A percentile compares a stretch with the other conserved stretches of the same genome.
Evolutionary conservation across 2,329 filamentous ascomycete genomes (phyloP).

Genomic region (Zelopaecilomyces penicillatus): DNA sequence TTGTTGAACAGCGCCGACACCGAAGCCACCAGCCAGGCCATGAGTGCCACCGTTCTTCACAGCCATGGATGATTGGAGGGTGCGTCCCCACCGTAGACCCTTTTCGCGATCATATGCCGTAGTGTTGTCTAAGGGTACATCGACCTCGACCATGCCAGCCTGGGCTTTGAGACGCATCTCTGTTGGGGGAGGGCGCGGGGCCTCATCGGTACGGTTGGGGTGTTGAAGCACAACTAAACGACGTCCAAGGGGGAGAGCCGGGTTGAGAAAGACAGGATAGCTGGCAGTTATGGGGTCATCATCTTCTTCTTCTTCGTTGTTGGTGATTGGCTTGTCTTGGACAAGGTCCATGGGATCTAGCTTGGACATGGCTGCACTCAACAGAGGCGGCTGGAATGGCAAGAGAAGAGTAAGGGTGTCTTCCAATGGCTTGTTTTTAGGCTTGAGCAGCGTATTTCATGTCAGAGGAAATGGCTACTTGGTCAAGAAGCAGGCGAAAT

Average conservation of each 20-base stretch:
- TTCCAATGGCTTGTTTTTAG: too few relatives aligned
- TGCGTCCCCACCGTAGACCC: constrained; percentile 74
- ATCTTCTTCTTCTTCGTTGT: constrained; percentile 27
- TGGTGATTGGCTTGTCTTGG: constrained; percentile 3
- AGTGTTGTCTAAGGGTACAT: constrained; percentile 70
- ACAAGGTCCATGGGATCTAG: constrained; percentile 17
- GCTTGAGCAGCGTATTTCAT: too few relatives aligned
- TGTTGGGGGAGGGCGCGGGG: constrained; percentile 44
- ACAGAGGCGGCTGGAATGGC: too few relatives aligned
- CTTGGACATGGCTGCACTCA: constrained; percentile 4
- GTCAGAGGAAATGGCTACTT: too few relatives aligned
- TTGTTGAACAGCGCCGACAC: constrained; percentile 44
- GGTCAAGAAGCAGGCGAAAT: too few relatives aligned
- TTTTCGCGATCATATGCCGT: constrained; percentile 75
- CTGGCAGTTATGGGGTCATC: constrained; percentile 62
- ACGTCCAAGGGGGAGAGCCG: constrained; percentile 51
- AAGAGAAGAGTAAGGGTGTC: too few relatives aligned
- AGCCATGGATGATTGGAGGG: constrained; percentile 53
- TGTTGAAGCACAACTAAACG: constrained; percentile 82
- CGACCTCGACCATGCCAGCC: constrained; percentile 81
- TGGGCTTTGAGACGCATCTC: constrained; percentile 75
- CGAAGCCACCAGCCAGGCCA: constrained; percentile 66
- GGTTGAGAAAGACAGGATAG: constrained; percentile 84
- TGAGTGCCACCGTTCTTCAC: constrained; percentile 57
- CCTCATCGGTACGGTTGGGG: constrained; percentile 62